Evolutionary conservation across 306 rosid species (phyloP).

Genomic region (Lathyrus sativus): DNA sequence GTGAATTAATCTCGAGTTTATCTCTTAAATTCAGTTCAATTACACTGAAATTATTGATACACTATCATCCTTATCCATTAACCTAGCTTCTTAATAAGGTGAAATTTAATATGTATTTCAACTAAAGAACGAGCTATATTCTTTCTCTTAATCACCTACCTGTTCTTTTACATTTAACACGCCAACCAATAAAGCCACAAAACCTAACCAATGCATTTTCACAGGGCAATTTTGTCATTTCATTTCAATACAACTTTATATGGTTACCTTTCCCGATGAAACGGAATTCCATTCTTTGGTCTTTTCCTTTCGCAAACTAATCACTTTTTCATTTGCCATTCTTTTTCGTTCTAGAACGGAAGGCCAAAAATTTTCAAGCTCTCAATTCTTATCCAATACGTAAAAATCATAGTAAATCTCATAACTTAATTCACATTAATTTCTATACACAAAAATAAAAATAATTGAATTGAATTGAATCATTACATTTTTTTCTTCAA

Average conservation of each 20-base stretch:
- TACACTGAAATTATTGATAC: too few relatives aligned
- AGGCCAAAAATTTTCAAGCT: not conserved
- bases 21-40: too few relatives aligned
- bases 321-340: slow-evolving; percentile 20
- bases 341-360: not conserved
- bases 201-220: not conserved
- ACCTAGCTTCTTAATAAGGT: too few relatives aligned
- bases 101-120: not conserved
- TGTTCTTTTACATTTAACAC: not conserved
- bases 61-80: too few relatives aligned
- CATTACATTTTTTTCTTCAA: not conserved
- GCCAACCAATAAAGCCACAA: slow-evolving; percentile 10
- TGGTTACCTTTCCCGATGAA: not conserved
- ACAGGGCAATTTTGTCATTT: slow-evolving; percentile 31
- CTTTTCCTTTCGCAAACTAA: slow-evolving; percentile 27
- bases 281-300: slow-evolving; percentile 36
- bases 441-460: not conserved
- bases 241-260: slow-evolving; percentile 2
- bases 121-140: not conserved
- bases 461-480: not conserved
- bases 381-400: not conserved
- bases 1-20: too few relatives aligned
- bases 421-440: not conserved
- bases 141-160: not conserved
- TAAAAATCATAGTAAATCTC: not conserved